Evolutionary conservation across 2,329 filamentous ascomycete genomes (phyloP), one percentile per base, ranked within the genome.

Genomic region (Didymellaceae sp.): DNA sequence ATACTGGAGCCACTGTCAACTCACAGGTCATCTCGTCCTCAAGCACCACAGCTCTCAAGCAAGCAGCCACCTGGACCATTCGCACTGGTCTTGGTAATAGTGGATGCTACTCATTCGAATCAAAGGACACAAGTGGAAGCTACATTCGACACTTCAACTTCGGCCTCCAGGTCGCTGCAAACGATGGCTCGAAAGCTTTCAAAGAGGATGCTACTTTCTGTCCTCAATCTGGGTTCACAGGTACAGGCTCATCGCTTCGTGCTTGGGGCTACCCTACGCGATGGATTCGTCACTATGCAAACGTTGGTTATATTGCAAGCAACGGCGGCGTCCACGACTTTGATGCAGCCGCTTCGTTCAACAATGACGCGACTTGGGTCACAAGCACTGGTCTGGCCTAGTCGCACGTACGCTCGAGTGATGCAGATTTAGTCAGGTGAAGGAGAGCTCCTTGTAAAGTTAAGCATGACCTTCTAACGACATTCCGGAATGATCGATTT

Each of bases 131-230:
- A 0, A 72, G 84, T 1, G 84, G 84, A 3, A 83, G 79, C 71
- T 87, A 76, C 63, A 74, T 87, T 4, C 76, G 84, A 0, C 84
- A 87, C 71, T 75, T 67, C 54, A 63, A 80, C 67, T 87, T 84
- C 42, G 74, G 17, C 21, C 78, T 87, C 1, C 37, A 67, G 25
- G 57, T 86, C 35, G 67, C 74, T 32, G 75, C 78, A 48, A 78
- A 79, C 55, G 84, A 86, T 54, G 77, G 78, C 45, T 75, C 74
- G 46, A 84, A 86, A 74, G 70, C 74, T 42, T 85, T 86, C 70
- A 28, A 71, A 4, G 83, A 87, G 58, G 84, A 87, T 38, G 82
- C 84, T 6, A 87, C 85, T 0, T 87, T 87, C 69, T 87, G 85
- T 62, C 75, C 82, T 0, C 75, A 80, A 65, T 50, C 76, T 1